Base-by-base conservation (phyloP, 2,329 filamentous ascomycete genomes). In the Septoria petroselini region DNA sequence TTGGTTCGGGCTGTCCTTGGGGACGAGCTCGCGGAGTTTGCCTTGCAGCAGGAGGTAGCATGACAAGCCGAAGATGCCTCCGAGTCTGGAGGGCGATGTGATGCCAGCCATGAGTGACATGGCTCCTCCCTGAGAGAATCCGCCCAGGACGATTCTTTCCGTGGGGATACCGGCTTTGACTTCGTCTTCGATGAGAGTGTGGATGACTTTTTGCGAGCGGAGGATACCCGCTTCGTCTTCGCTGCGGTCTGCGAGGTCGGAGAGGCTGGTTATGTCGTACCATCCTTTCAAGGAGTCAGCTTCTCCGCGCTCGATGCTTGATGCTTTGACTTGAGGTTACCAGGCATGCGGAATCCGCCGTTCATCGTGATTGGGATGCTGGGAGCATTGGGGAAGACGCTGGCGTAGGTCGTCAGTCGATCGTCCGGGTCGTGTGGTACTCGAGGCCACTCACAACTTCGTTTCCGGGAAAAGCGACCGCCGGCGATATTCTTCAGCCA, bases 321-420 rank as follows among this genome's bases (percentile, higher is more conserved):
- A 25, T 18, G 12, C n/a, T 14, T 11, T 12, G 18, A 14, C 5
- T 18, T 21, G 23, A 35, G 9, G 14, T 8, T 9, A 31, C 29
- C 29, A 34, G 90, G 88, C 88, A 95, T 94, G 19, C 70, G 67
- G 78, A 86, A 84, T 46, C 88, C 87, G 54, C 77, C 76, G 66
- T 90, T 90, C 84, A 61, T 49, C 3, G 58, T 67, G 48, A 63
- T 66, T 33, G 58, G 61, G 29, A 62, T 65, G 30, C 48, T 50
- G 17, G 91, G 90, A 21, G 93, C 93, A 73, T 95, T 88, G 12
- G 93, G 93, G 69, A 98, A 85, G 65, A 98, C 82, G 70, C 23
- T 27, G 23, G 5, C 23, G 9, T 27, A 5, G 23, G 9, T 5
- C 23, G 23, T 27, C 23, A 27, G 23, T 27, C 5, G 9, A 27